phyloP scores from a whole-genome alignment of 106 monocot genomes.

The Vanilla planifolia region DNA sequence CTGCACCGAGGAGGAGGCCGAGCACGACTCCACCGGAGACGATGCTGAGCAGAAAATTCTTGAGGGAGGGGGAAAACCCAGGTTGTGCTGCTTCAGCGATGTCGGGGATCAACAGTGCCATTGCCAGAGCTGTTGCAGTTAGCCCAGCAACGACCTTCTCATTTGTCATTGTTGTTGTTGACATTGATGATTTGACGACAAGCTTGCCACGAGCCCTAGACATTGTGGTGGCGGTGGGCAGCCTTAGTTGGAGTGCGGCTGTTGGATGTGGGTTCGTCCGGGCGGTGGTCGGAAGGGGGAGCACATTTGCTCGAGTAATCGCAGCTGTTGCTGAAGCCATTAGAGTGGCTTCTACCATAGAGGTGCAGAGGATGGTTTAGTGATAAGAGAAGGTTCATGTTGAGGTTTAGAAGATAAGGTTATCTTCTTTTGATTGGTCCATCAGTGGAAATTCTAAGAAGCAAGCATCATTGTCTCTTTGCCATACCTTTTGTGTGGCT shows the following conservation, averaged over 20 bases:
- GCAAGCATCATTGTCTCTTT: too few species aligned
- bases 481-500: too few species aligned
- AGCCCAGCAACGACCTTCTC: slow-evolving; percentile 35
- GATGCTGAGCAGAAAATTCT: slow-evolving; percentile 81
- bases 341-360: neutral
- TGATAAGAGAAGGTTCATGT: too few species aligned
- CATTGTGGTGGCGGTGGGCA: neutral
- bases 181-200: slow-evolving; percentile 15
- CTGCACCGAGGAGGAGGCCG: slow-evolving; percentile 39
- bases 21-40: slow-evolving; percentile 50
- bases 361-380: neutral
- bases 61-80: slow-evolving; percentile 51
- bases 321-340: slow-evolving; percentile 5
- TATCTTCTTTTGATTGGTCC: neutral
- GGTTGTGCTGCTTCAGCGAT: slow-evolving; percentile 63
- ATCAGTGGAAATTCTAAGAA: too few species aligned
- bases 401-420: neutral
- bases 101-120: slow-evolving; percentile 33
- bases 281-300: neutral
- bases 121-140: slow-evolving; percentile 29
- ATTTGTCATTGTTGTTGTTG: slow-evolving; percentile 9
- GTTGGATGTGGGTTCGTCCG: neutral
- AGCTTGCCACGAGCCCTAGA: neutral
- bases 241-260: neutral
- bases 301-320: neutral